Conservation (phyloP, 2,329 filamentous ascomycete species). For the Fusarium anthophilum region DNA sequence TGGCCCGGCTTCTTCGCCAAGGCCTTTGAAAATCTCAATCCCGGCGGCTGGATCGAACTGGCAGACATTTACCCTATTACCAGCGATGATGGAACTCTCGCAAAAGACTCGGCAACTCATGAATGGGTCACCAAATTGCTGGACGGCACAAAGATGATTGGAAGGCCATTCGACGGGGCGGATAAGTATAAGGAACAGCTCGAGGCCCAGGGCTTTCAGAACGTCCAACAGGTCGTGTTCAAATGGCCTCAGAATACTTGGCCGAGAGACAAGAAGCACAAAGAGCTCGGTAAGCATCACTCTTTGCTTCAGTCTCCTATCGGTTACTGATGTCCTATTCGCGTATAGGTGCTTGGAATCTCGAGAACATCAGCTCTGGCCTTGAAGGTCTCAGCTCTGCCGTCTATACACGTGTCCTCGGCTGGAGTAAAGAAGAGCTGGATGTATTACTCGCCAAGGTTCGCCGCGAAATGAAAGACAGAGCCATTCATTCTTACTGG, state of each 20-base stretch:
- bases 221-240: slow-evolving; percentile 56
- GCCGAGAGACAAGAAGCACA: slow-evolving; percentile 59
- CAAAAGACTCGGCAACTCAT: slow-evolving; percentile 24
- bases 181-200: slow-evolving; percentile 47
- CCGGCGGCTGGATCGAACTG: slow-evolving; percentile 40
- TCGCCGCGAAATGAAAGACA: slow-evolving; percentile 39
- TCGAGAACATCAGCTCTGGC: slow-evolving; percentile 32
- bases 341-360: slow-evolving; percentile 42
- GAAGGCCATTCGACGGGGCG: slow-evolving; percentile 40
- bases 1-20: slow-evolving; percentile 36
- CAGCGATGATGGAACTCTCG: slow-evolving; percentile 14
- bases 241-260: slow-evolving; percentile 60
- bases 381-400: slow-evolving; percentile 44
- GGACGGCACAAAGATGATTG: slow-evolving; percentile 38
- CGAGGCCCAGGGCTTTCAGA: slow-evolving; percentile 59
- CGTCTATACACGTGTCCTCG: slow-evolving; percentile 41
- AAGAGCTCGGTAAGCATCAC: slow-evolving; percentile 50
- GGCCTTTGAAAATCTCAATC: slow-evolving; percentile 32
- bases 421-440: slow-evolving; percentile 42
- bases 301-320: accelerated
- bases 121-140: slow-evolving; percentile 38
- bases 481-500: slow-evolving; percentile 41
- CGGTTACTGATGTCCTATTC: accelerated
- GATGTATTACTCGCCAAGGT: slow-evolving; percentile 39
- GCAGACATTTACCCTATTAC: slow-evolving; percentile 32